Base-by-base conservation (phyloP, 805 yeast species). In the Saturnispora sanitii region DNA sequence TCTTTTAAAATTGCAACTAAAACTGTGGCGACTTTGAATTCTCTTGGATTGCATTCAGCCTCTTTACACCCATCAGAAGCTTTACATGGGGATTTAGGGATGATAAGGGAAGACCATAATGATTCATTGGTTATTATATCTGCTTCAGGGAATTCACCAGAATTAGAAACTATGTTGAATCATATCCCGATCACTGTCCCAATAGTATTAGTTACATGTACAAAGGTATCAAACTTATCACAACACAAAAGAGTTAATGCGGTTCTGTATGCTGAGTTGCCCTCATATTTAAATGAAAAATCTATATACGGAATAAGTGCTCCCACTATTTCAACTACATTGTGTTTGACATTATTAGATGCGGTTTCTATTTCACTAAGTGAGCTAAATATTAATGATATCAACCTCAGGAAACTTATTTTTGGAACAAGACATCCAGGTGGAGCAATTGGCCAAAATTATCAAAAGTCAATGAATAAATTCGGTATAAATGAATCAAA, bases 351-450 rank as follows among this genome's bases (percentile, higher is more conserved):
- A 0, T 62, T 85, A 32, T 80, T 92, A 8, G 95, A 87, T 54
- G 83, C 94, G 1, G 72, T 82, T 13, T 73, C 82, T 29, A 70
- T 87, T 37, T 82, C 94, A 0, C 61, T 87, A 19, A 71, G 79
- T 37, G 92, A 85, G 53, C 55, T 79, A 53, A 70, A 79, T 40
- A 76, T 77, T 41, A 62, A 64, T 7, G 86, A 84, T 52, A 58
- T 67, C 23, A 57, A 62, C 28, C 63, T 67, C 42, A 65, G 95
- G 32, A 70, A 68, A 46, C 61, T 57, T 43, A 58, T 69, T 28
- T 86, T 86, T 59, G 78, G 81, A 7, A 71, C 71, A 46, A 72
- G 80, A 54, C 96, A 86, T 53, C 96, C 96, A 2, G 95, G 95
- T 17, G 96, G 96, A 15, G 82, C 92, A 2, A 85, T 86, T 53